These are phyloP conservation scores for Monilinia laxa DNA, from an alignment of 2,329 filamentous ascomycete species.

Conservation along the genomic window DNA sequence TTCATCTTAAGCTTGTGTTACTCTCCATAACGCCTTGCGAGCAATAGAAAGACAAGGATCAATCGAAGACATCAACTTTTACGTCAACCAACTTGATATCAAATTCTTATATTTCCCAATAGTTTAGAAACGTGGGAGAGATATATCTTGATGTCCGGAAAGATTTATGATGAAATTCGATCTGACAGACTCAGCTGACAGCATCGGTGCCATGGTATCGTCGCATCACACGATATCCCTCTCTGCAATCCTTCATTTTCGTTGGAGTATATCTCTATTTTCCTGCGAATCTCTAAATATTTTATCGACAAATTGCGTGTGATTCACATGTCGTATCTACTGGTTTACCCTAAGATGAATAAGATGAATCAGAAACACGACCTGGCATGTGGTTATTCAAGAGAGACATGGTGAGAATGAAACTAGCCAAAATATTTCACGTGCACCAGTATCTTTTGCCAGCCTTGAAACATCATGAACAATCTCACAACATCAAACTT, in stretches of 20 bases:
- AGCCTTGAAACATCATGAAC: not conserved
- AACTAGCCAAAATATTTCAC: not conserved
- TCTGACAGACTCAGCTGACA: conserved; percentile 3
- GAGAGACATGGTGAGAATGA: not conserved
- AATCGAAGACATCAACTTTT: not conserved
- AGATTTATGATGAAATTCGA: not conserved
- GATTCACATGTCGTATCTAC: not conserved
- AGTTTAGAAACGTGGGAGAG: not conserved
- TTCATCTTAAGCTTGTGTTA: not conserved
- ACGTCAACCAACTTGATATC: not conserved
- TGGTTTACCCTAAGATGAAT: not conserved
- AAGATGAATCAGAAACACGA: not conserved
- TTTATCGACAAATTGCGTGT: not conserved
- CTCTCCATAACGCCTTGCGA: not conserved
- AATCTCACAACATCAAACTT: not conserved
- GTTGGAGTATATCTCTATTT: too few species aligned
- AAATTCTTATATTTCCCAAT: not conserved
- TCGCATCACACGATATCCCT: not conserved
- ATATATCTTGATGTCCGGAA: not conserved
- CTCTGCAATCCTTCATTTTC: not conserved
- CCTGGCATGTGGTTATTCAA: not conserved
- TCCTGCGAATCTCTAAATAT: too few species aligned
- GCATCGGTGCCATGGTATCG: not conserved
- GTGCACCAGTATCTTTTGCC: not conserved
- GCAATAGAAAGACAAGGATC: not conserved